Evolutionary conservation across 108 stramenopile genomes (phyloP).

Genomic region (Skeletonema menzelii): DNA sequence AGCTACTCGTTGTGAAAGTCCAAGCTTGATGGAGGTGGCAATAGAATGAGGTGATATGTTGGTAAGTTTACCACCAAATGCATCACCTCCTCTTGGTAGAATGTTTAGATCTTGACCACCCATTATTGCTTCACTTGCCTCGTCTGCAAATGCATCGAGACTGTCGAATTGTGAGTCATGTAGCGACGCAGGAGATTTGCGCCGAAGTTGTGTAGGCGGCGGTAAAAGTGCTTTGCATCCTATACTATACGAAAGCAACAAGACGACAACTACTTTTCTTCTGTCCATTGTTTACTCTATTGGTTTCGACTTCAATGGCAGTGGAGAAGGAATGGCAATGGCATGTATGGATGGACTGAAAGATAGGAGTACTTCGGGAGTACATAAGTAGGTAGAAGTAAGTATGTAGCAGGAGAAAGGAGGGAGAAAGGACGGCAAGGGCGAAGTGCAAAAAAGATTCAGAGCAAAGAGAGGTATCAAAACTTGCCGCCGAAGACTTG

Average conservation of each 20-base stretch:
- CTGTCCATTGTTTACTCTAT: neutral
- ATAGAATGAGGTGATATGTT: neutral
- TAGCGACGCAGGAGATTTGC: neutral
- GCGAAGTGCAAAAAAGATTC: too few species aligned
- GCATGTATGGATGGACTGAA: too few species aligned
- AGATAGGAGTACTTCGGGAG: too few species aligned
- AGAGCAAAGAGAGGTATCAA: too few species aligned
- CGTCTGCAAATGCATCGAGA: constrained; percentile 5
- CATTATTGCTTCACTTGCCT: constrained; percentile 12
- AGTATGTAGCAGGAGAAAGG: too few species aligned
- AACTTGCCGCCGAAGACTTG: too few species aligned
- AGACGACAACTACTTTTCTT: neutral
- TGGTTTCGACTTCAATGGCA: too few species aligned
- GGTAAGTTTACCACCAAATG: neutral
- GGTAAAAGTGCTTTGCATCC: neutral
- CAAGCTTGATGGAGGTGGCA: constrained; percentile 32
- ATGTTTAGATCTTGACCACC: constrained; percentile 1
- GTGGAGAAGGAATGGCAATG: too few species aligned
- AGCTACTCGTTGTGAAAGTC: constrained; percentile 53
- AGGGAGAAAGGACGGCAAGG: too few species aligned
- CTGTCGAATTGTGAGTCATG: neutral
- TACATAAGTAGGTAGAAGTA: too few species aligned
- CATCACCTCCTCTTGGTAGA: neutral
- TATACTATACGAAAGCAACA: neutral
- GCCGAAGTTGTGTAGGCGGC: neutral